Evolutionary conservation across 495 filamentous ascomycete genomes (phyloP).

Genomic region (Pyronema domesticum): DNA sequence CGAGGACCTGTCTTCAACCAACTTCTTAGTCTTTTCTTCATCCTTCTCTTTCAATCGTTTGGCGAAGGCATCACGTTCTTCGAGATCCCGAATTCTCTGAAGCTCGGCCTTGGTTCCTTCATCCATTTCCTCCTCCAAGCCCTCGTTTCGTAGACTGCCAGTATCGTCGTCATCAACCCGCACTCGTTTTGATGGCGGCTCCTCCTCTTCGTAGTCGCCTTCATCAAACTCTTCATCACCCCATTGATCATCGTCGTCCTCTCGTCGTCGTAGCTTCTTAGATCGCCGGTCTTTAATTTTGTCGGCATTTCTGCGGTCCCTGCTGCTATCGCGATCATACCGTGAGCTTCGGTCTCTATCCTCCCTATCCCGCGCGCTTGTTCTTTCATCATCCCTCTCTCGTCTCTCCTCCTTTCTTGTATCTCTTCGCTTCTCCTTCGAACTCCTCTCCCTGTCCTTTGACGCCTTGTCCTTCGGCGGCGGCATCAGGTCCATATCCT

Average conservation of each 20-base stretch:
- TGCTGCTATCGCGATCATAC: slow-evolving; percentile 29
- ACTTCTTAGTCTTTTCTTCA: slow-evolving; percentile 47
- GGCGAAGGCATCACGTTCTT: slow-evolving; percentile 58
- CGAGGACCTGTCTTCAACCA: slow-evolving; percentile 46
- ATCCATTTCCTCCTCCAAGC: slow-evolving; percentile 36
- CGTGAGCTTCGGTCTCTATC: slow-evolving; percentile 23
- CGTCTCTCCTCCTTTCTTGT: slow-evolving; percentile 19
- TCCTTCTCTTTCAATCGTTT: slow-evolving; percentile 55
- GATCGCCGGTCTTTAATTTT: slow-evolving; percentile 19
- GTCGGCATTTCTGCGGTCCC: slow-evolving; percentile 19
- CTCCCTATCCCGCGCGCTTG: slow-evolving; percentile 22
- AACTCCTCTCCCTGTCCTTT: slow-evolving; percentile 36
- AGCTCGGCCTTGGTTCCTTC: slow-evolving; percentile 39
- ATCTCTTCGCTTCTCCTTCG: slow-evolving; percentile 32
- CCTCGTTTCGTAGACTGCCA: slow-evolving; percentile 29
- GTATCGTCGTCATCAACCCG: slow-evolving; percentile 37
- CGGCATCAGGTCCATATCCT: slow-evolving; percentile 23
- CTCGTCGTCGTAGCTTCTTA: slow-evolving; percentile 38
- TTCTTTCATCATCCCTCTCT: slow-evolving; percentile 24
- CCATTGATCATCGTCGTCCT: slow-evolving; percentile 55
- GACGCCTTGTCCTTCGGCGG: slow-evolving; percentile 28
- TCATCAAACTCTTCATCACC: slow-evolving; percentile 54
- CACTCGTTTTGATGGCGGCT: slow-evolving; percentile 40
- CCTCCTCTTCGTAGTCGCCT: slow-evolving; percentile 29
- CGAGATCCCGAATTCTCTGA: slow-evolving; percentile 43